These are phyloP conservation scores for Hordeum vulgare DNA, from an alignment of 176 grass and related monocot genomes.

Conservation along the genomic window DNA sequence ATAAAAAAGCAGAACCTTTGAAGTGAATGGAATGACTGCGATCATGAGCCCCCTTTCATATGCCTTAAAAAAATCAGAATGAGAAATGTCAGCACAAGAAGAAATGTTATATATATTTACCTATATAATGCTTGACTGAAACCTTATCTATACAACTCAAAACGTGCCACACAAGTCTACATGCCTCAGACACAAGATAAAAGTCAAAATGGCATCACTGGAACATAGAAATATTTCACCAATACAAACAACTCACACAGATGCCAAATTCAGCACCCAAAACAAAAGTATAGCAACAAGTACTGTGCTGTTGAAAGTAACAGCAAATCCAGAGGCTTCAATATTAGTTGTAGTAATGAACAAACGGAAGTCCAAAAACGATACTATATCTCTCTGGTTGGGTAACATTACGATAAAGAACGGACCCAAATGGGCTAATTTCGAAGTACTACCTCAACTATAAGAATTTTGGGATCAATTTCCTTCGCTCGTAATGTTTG, in stretches of 20 bases:
- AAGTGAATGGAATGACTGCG: slow-evolving; percentile 93
- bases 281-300: not conserved
- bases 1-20: slow-evolving; percentile 63
- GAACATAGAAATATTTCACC: not conserved
- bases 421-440: not conserved
- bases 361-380: not conserved
- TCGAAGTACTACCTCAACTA: slow-evolving; percentile 59
- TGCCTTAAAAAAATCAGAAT: slow-evolving; percentile 47
- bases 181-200: not conserved
- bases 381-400: not conserved
- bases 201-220: not conserved
- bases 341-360: slow-evolving; percentile 2
- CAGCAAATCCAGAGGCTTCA: not conserved
- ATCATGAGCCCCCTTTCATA: slow-evolving; percentile 98
- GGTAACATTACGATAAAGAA: slow-evolving; percentile 16
- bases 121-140: not conserved
- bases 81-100: not conserved
- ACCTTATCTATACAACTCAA: not conserved
- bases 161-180: not conserved
- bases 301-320: not conserved
- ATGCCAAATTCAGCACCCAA: not conserved
- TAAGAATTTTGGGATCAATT: slow-evolving; percentile 93
- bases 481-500: slow-evolving; percentile 85
- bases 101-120: not conserved
- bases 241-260: not conserved